A percentile compares a stretch with the other conserved stretches of the same genome.
Evolutionary conservation across 345 rosid species (phyloP).

Genomic region (Brassica juncea): DNA sequence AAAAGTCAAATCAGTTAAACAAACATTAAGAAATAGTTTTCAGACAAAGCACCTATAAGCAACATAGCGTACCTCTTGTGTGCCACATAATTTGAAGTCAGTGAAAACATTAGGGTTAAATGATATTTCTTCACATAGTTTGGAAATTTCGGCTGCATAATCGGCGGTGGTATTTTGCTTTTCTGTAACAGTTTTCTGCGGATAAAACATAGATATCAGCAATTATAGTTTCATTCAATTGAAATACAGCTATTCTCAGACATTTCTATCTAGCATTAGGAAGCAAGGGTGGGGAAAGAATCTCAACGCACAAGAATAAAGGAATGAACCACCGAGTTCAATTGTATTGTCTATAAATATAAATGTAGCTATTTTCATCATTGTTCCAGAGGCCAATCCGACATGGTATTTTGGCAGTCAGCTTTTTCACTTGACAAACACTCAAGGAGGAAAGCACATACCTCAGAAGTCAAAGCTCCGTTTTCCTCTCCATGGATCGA

Average conservation of each 20-base stretch:
- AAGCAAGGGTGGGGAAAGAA: conserved; percentile 1
- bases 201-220: conserved; percentile 15
- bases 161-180: conserved; percentile 38
- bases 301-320: not conserved
- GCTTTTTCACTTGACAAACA: not conserved
- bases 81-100: conserved; percentile 85
- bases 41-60: not conserved
- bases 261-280: conserved; percentile 11
- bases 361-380: not conserved
- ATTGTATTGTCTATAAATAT: not conserved
- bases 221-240: not conserved
- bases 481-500: conserved; percentile 37
- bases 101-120: conserved; percentile 97
- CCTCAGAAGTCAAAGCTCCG: conserved; percentile 47
- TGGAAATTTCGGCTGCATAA: conserved; percentile 46
- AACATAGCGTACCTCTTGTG: conserved; percentile 61
- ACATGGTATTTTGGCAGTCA: not conserved
- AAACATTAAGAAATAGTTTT: not conserved
- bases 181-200: conserved; percentile 45
- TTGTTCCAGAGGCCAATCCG: not conserved
- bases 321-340: not conserved
- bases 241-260: not conserved
- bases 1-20: not conserved
- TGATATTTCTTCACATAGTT: conserved; percentile 57
- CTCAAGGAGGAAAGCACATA: conserved; percentile 23